phyloP scores from a whole-genome alignment of 179 eudicot species.

The Silene noctiflora region DNA sequence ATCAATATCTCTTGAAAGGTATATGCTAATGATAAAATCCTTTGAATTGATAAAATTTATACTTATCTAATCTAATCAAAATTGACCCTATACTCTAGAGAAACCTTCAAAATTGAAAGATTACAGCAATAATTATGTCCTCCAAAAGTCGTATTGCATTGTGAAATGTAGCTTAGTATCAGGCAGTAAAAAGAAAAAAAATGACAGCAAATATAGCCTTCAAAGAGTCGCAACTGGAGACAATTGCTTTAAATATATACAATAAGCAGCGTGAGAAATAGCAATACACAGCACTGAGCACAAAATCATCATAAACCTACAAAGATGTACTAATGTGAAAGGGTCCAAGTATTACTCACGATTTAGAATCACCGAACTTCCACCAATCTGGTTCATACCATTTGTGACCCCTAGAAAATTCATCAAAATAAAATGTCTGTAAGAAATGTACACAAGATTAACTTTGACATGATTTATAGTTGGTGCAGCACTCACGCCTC shows the following conservation, averaged over 20 bases:
- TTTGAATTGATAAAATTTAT: background rate
- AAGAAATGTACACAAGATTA: background rate
- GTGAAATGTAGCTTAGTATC: background rate
- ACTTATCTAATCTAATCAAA: background rate
- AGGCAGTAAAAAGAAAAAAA: background rate
- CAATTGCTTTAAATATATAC: background rate
- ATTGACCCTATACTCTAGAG: background rate
- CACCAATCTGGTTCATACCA: constrained; percentile 99
- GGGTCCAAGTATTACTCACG: constrained; percentile 44
- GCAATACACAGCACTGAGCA: constrained; percentile 9
- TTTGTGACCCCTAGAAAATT: constrained; percentile 52
- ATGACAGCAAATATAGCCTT: background rate
- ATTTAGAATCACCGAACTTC: constrained; percentile 87
- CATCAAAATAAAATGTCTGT: constrained; percentile 8
- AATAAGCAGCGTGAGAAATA: background rate
- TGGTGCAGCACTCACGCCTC: constrained; percentile 57
- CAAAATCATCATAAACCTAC: background rate
- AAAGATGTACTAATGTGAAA: background rate
- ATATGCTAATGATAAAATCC: background rate
- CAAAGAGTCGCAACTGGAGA: background rate
- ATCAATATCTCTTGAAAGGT: background rate
- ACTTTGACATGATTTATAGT: background rate
- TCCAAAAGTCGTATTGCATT: background rate
- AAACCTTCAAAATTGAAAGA: background rate
- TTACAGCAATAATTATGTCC: background rate